Evolutionary conservation across 352 stramenopile genomes (phyloP).

Genomic region (Phytophthora pluvialis): DNA sequence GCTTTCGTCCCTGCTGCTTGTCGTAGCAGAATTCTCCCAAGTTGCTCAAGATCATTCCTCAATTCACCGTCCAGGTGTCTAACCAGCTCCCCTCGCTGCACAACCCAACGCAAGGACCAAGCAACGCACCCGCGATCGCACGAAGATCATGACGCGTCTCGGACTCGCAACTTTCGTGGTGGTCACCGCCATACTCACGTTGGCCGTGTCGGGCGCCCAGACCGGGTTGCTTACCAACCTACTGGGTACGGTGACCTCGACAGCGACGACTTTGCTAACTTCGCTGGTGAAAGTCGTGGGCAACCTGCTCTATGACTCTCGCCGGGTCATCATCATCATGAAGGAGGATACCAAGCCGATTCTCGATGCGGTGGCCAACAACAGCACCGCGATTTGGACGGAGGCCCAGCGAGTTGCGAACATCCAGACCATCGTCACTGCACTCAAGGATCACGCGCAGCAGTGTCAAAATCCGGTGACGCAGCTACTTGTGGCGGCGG

Average conservation of each 20-base stretch:
- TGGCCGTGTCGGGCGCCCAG: slow-evolving; percentile 17
- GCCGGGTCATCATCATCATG: slow-evolving; percentile 31
- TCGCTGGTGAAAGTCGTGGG: slow-evolving; percentile 30
- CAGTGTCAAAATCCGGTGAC: slow-evolving; percentile 15
- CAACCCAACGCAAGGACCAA: slow-evolving; percentile 4
- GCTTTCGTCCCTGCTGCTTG: neutral
- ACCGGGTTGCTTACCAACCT: slow-evolving; percentile 13
- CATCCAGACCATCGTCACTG: slow-evolving; percentile 29
- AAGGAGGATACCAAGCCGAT: slow-evolving; percentile 11
- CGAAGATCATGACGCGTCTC: slow-evolving; percentile 26
- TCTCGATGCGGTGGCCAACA: slow-evolving; percentile 12
- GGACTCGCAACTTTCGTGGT: slow-evolving; percentile 19
- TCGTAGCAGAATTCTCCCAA: slow-evolving; percentile 6
- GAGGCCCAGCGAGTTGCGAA: slow-evolving; percentile 19
- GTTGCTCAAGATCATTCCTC: slow-evolving; percentile 35
- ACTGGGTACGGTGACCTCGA: slow-evolving; percentile 3
- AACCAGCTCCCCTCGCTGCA: slow-evolving; percentile 22
- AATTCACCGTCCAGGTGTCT: slow-evolving; percentile 43
- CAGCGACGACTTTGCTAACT: neutral
- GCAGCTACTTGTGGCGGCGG: slow-evolving; percentile 9
- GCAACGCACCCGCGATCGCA: neutral
- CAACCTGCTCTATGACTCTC: slow-evolving; percentile 3
- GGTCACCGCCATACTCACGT: neutral
- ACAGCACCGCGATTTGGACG: slow-evolving; percentile 27
- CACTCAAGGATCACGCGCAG: slow-evolving; percentile 25